These are phyloP conservation scores for Alliaria petiolata DNA, from an alignment of 345 rosid species.

Conservation along the genomic window DNA sequence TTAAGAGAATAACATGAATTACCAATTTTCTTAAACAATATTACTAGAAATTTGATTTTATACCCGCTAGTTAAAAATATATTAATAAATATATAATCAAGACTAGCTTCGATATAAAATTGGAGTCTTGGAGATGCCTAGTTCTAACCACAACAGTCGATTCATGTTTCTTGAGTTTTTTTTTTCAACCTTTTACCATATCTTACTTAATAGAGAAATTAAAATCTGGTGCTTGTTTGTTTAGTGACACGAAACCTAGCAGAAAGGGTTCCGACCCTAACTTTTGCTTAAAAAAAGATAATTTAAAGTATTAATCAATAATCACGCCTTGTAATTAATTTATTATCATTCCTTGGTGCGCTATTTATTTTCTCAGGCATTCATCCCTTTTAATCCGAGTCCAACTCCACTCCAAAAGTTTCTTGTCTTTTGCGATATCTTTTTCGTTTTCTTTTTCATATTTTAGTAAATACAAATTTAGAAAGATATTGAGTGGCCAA, in stretches of 20 bases:
- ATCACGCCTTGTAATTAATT: slow-evolving; percentile 32
- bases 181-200: too few relatives aligned
- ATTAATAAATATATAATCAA: too few relatives aligned
- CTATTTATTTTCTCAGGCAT: slow-evolving; percentile 27
- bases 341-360: slow-evolving; percentile 32
- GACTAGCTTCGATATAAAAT: too few relatives aligned
- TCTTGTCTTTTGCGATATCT: slow-evolving; percentile 33
- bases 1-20: too few relatives aligned
- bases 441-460: slow-evolving; percentile 1
- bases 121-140: too few relatives aligned
- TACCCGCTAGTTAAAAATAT: too few relatives aligned
- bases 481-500: slow-evolving; percentile 26
- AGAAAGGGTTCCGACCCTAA: slow-evolving; percentile 20
- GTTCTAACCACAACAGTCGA: not conserved
- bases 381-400: slow-evolving; percentile 32
- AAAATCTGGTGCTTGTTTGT: slow-evolving; percentile 19
- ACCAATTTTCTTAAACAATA: too few relatives aligned
- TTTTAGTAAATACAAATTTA: slow-evolving; percentile 15
- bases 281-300: slow-evolving; percentile 25
- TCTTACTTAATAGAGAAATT: not conserved
- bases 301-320: slow-evolving; percentile 31
- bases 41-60: too few relatives aligned
- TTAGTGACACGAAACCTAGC: slow-evolving; percentile 33
- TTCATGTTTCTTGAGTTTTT: not conserved
- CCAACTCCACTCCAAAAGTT: slow-evolving; percentile 39